Evolutionary conservation across 768 basidiomycete species (phyloP).

Genomic region (Termitomyces bulborhizus): DNA sequence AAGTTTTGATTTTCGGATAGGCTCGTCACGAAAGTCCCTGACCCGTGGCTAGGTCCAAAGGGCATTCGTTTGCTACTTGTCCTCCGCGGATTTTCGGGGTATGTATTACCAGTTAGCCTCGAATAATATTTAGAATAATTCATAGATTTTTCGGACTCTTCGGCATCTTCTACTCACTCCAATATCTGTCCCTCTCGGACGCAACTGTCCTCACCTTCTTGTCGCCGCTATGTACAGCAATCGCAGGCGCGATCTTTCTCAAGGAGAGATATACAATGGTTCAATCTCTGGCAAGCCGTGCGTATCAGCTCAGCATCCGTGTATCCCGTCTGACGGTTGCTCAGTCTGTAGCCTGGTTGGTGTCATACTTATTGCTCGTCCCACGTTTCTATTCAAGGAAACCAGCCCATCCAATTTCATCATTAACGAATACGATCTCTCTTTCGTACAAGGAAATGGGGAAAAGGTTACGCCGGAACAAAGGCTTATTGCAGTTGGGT

Average conservation of each 20-base stretch:
- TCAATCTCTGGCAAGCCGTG: conserved; percentile 47
- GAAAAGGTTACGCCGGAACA: conserved; percentile 26
- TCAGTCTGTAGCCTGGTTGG: conserved; percentile 64
- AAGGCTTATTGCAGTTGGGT: conserved; percentile 32
- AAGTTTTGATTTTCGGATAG: conserved; percentile 15
- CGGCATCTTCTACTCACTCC: conserved; percentile 58
- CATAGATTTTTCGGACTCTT: conserved; percentile 51
- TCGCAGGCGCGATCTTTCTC: conserved; percentile 56
- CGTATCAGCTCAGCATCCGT: conserved; percentile 11
- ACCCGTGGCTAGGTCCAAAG: conserved; percentile 67
- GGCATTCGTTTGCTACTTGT: conserved; percentile 54
- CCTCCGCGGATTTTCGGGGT: conserved; percentile 62
- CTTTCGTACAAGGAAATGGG: conserved; percentile 16
- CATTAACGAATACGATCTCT: conserved; percentile 9
- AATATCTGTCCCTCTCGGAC: conserved; percentile 75
- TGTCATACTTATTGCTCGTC: conserved; percentile 77
- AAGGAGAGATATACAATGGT: conserved; percentile 50
- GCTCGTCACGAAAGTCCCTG: conserved; percentile 31
- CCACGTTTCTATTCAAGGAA: conserved; percentile 55
- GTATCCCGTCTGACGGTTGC: neutral
- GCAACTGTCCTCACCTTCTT: conserved; percentile 75
- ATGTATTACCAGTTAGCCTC: conserved; percentile 8
- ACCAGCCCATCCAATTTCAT: neutral
- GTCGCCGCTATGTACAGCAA: conserved; percentile 55
- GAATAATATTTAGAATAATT: neutral